Base-by-base conservation (phyloP, 1,139 yeast species). In the Suhomyces bokatorum region DNA sequence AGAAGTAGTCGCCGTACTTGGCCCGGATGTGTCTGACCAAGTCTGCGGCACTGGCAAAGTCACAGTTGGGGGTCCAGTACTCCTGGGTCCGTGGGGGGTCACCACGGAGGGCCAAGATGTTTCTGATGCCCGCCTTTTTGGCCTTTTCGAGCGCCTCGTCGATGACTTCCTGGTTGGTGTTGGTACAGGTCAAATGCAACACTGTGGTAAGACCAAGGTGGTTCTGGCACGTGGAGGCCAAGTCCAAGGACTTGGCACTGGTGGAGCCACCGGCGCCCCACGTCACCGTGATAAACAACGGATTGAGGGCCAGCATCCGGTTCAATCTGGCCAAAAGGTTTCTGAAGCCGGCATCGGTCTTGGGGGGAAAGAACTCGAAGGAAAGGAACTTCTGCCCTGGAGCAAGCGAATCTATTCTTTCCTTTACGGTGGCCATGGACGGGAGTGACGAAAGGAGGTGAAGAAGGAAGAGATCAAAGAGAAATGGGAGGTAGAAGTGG, bases 201-300 rank as follows among this genome's bases (percentile, higher is more conserved):
- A 96, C 91, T 0, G 97, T 89, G 11, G 97, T 88, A 24, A 91
- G 69, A 2, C 87, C 88, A 46, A 90, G 73, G 43, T 85, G 87
- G 41, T 78, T 73, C 57, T 86, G 89, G 57, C 95, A 86, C 3
- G 88, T 77, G 15, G 81, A 73, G 0, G 97, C 97, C 47, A 93
- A 71, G 40, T 87, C 95, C 49, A 93, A 67, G 0, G 97, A 87
- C 67, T 89, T 90, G 45, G 81, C 85, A 43, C 95, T 83, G 5
- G 98, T 90, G 3, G 96, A 83, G 2, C 99, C 99, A 32, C 98
- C 98, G 8, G 99, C 98, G 26, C 99, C 99, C 98, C 99, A 93
- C 0, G 99, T 95, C 10, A 95, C 86, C 2, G 97, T 88, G 43
- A 91, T 84, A 63, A 93, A 95, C 20, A 86, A 68, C 3, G 98